Evolutionary conservation across 78 protist species (phyloP).

Genomic region (Isochrysis galbana): DNA sequence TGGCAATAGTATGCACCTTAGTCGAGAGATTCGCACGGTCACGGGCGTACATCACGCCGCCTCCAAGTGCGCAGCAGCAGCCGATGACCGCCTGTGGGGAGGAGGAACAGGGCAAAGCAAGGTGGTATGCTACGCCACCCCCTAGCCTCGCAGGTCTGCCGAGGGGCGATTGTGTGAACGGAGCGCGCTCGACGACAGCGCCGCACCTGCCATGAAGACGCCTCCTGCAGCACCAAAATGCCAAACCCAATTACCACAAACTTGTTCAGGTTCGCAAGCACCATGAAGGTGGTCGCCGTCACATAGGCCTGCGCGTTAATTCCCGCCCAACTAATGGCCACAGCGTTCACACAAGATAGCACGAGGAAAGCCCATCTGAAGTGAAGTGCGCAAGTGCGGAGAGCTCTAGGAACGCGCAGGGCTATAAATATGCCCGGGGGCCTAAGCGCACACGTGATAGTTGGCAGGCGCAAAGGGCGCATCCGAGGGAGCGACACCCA

Average conservation of each 20-base stretch:
- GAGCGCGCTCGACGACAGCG: no score
- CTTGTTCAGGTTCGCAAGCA: neutral
- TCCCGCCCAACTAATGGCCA: neutral
- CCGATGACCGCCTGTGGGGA: neutral
- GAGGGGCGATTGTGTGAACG: no score
- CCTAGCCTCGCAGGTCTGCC: no score
- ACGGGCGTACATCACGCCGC: neutral
- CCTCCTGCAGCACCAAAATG: neutral
- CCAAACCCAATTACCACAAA: constrained; percentile 4
- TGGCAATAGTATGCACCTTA: no score
- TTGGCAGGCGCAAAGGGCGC: neutral
- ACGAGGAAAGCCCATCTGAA: no score
- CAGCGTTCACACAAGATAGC: neutral
- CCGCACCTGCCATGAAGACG: neutral
- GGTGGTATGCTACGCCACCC: no score
- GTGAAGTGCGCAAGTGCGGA: no score
- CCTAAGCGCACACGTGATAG: neutral
- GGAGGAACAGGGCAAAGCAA: no score
- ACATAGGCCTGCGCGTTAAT: neutral
- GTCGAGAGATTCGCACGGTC: neutral
- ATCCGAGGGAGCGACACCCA: neutral
- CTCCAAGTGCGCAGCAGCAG: neutral
- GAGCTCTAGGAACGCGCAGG: no score
- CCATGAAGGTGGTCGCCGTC: constrained; percentile 20
- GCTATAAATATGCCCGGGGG: no score